Base-by-base conservation (phyloP, 2,329 filamentous ascomycete species). In the Aspergillus intermedius region DNA sequence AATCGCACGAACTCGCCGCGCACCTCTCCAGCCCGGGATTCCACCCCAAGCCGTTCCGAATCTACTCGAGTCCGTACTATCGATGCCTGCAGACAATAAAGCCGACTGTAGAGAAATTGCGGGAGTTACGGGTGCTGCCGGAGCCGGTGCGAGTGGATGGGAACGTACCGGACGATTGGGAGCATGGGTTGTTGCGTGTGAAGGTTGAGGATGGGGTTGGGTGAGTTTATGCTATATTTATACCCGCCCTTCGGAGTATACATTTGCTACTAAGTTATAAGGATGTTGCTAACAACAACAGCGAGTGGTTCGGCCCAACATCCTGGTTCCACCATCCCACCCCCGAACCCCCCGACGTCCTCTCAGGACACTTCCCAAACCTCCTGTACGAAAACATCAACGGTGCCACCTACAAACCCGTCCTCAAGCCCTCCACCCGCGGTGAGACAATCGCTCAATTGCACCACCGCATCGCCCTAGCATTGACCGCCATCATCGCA, bases 61-160 rank as follows among this genome's bases (percentile, higher is more conserved):
- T 97, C 57, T 97, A 95, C 73, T 87, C 82, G 28, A 90, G 85
- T 52, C 87, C 88, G 0, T 95, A 89, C 71, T 95, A 93, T 68
- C 82, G 90, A 55, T 95, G 90, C 64, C 74, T 95, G 39, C 87
- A 95, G 71, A 95, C 90, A 2, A 81, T 95, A 46, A 75, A 79
- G 43, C 89, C 90, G n/a, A 65, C 65, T 9, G 73, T 81, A 4
- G 71, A 71, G 53, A 69, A 62, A 44, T 62, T 70, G 50, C 66
- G 60, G 51, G 60, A 59, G 41, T 53, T 51, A 41, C 56, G 57
- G 43, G 49, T 49, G 56, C 48, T 44, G 15, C 34, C 13, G 34
- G 34, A 35, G 4, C 13, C 34, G n/a, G 4, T 0, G 13, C 13
- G 19, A 19, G 10, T 12, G 17, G 17, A 22, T 6, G n/a, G 53